A percentile compares a stretch with the other conserved stretches of the same genome.
phyloP scores from a whole-genome alignment of 257 asterid genomes.

The Plectranthus barbatus region DNA sequence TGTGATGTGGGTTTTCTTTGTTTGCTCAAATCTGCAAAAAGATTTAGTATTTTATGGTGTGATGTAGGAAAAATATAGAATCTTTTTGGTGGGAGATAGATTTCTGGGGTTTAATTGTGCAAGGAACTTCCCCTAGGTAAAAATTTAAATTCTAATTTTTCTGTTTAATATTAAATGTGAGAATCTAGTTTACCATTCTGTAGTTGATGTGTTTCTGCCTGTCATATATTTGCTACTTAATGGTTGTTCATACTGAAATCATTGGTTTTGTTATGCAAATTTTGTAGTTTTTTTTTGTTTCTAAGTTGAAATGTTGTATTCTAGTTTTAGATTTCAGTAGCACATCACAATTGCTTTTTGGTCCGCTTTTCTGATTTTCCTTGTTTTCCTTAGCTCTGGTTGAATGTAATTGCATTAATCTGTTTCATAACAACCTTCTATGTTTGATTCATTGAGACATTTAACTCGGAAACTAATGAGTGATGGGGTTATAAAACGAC shows the following conservation, averaged over 20 bases:
- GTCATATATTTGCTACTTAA: neutral
- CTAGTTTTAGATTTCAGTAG: neutral
- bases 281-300: neutral
- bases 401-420: neutral
- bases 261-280: constrained; percentile 10
- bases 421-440: constrained; percentile 1
- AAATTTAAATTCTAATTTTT: neutral
- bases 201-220: constrained; percentile 10
- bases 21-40: constrained; percentile 17
- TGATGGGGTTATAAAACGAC: neutral
- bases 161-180: neutral
- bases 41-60: constrained; percentile 5
- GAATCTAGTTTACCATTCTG: constrained; percentile 2
- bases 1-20: constrained; percentile 22
- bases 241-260: constrained; percentile 4
- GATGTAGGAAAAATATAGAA: constrained; percentile 2
- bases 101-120: constrained; percentile 5
- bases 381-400: neutral
- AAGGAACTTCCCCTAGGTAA: neutral
- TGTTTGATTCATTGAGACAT: neutral
- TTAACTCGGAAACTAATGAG: neutral
- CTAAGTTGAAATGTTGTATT: neutral
- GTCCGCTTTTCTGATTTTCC: neutral
- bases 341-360: neutral
- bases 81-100: neutral